phyloP scores from a whole-genome alignment of 2,329 filamentous ascomycete species.

The Fusarium veterinarium region DNA sequence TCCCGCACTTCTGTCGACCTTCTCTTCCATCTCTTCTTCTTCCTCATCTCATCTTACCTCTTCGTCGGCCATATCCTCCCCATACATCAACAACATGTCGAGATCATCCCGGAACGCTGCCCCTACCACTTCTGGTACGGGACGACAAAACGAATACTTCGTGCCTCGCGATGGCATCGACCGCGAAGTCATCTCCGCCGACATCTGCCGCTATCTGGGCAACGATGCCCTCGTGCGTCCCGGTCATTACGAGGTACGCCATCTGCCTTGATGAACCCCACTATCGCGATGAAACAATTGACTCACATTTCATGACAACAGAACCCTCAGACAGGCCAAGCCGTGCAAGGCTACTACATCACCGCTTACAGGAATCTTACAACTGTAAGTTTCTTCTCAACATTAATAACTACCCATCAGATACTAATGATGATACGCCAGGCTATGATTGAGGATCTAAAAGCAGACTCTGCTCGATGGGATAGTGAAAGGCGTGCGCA shows the following conservation, averaged over 20 bases:
- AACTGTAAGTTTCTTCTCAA: slow-evolving; percentile 66
- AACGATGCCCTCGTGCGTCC: slow-evolving; percentile 84
- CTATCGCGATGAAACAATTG: slow-evolving; percentile 33
- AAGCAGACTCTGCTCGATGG: slow-evolving; percentile 71
- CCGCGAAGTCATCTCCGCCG: slow-evolving; percentile 84
- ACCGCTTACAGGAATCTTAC: slow-evolving; percentile 83
- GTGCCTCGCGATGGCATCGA: slow-evolving; percentile 84
- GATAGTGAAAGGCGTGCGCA: slow-evolving; percentile 69
- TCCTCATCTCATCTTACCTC: slow-evolving; percentile 36
- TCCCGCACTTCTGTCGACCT: slow-evolving; percentile 35
- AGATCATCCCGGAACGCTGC: slow-evolving; percentile 55
- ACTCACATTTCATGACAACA: slow-evolving; percentile 46
- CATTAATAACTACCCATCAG: neutral
- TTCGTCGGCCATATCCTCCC: slow-evolving; percentile 32
- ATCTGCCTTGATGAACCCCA: neutral
- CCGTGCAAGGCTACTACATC: slow-evolving; percentile 79
- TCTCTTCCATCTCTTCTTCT: slow-evolving; percentile 29
- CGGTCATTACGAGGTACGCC: slow-evolving; percentile 75
- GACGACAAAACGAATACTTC: slow-evolving; percentile 81
- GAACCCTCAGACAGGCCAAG: slow-evolving; percentile 68
- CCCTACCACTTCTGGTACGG: slow-evolving; percentile 52
- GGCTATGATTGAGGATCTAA: slow-evolving; percentile 73
- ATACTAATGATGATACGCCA: slow-evolving; percentile 46
- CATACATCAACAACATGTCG: slow-evolving; percentile 52
- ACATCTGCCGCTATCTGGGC: slow-evolving; percentile 85